phyloP scores from a whole-genome alignment of 441 rosid species.

The Bruguiera hainesii region DNA sequence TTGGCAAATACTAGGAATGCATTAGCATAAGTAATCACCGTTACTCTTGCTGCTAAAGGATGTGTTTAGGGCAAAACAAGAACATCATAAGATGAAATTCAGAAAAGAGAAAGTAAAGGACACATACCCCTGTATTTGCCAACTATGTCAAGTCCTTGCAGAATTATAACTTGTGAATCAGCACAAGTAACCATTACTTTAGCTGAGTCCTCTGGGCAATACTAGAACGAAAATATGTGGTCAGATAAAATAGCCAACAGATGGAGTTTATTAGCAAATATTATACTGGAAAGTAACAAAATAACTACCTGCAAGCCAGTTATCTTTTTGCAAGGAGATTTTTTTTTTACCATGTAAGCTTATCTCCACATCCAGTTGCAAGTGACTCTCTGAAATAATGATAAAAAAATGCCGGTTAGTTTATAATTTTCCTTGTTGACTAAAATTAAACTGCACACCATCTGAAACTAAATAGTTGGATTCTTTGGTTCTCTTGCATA shows the following conservation, averaged over 20 bases:
- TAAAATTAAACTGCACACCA: no score
- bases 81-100: neutral
- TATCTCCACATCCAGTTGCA: conserved; percentile 76
- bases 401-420: conserved; percentile 9
- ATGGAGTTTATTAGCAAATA: conserved; percentile 6
- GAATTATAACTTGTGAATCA: conserved; percentile 85
- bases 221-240: conserved; percentile 33
- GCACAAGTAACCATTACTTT: conserved; percentile 84
- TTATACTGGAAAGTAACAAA: conserved; percentile 8
- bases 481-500: neutral
- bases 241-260: conserved; percentile 11
- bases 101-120: conserved; percentile 1
- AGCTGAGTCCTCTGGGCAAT: conserved; percentile 59
- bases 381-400: conserved; percentile 51
- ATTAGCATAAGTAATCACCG: neutral
- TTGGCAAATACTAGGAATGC: neutral
- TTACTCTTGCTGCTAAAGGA: neutral
- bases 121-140: conserved; percentile 69
- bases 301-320: conserved; percentile 71
- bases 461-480: neutral
- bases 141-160: conserved; percentile 62
- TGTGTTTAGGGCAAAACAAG: neutral
- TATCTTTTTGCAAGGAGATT: conserved; percentile 63
- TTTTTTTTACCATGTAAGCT: conserved; percentile 67
- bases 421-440: neutral